Evolutionary conservation across 148 eudicot genomes (phyloP), one percentile per base, ranked within the genome.

Genomic region (Vaccinium myrtillus): DNA sequence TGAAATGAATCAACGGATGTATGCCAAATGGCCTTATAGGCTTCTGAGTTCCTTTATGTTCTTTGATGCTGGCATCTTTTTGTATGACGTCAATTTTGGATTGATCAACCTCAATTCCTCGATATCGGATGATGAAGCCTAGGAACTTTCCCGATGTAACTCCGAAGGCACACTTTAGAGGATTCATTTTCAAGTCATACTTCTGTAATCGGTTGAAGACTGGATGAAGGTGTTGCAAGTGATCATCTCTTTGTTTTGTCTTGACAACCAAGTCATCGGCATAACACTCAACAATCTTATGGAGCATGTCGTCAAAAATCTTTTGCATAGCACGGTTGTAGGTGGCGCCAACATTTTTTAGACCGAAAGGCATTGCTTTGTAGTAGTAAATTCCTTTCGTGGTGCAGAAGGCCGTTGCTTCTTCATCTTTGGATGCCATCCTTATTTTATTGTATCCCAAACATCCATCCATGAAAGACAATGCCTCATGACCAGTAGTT

Each of bases 61-160:
- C 6, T 19, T 77, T n/a, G 75, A 77, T 6, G 56, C 36, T 1
- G 53, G 58, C 76, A 65, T 84, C 23, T 27, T 65, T 77, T 32
- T 23, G 36, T 8, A 82, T 77, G 3, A 78, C 82, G 1, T 86
- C 78, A 30, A 86, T 78, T 10, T 86, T 86, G 3, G 79, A n/a
- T 3, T 67, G 70, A 11, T 86, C 85, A 9, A 86, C 46, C 19
- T 86, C 82, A 39, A 86, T 86, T 14, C 87, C 87, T 13, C 82
- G 0, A 15, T 82, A 71, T 0, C 82, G 23, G 0, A 86, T 74
- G 5, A 86, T 70, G n/a, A 77, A 86, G 1, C 85, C 55, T 0
- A 86, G 48, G 18, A 82, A 86, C 0, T 82, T 86, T 23, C 78
- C 75, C 0, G 74, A 67, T 1, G 82, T 67, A 2, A 78, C 85